phyloP scores from a whole-genome alignment of 768 basidiomycete species.

The Podaxis rugospora region DNA sequence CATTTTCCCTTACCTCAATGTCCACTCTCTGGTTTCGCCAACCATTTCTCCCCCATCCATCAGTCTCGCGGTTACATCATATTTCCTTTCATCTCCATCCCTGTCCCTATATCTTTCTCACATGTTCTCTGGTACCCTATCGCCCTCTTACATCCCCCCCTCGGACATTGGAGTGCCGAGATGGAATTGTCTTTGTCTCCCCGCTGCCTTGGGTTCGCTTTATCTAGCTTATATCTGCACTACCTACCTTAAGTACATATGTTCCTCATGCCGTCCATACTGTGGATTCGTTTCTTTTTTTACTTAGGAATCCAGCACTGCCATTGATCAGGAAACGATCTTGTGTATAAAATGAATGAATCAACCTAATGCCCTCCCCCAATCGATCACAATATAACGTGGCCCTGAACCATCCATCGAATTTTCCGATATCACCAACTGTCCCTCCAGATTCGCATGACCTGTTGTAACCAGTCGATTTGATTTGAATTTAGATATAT shows the following conservation, averaged over 20 bases:
- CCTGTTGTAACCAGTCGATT: background rate
- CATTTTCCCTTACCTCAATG: slow-evolving; percentile 17
- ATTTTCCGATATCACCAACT: background rate
- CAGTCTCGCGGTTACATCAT: slow-evolving; percentile 12
- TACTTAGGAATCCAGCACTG: slow-evolving; percentile 9
- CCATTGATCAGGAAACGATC: background rate
- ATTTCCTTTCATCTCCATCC: slow-evolving; percentile 16
- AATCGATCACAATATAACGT: slow-evolving; percentile 5
- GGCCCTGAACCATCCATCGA: background rate
- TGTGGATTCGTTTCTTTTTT: slow-evolving; percentile 5
- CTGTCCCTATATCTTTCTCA: slow-evolving; percentile 17
- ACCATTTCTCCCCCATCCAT: slow-evolving; percentile 13
- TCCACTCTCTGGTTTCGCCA: slow-evolving; percentile 14
- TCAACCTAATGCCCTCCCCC: background rate
- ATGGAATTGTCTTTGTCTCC: slow-evolving; percentile 9
- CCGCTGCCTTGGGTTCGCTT: slow-evolving; percentile 25
- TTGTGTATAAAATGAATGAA: background rate
- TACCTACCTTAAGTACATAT: slow-evolving; percentile 33
- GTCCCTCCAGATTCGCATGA: background rate
- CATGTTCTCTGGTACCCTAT: slow-evolving; percentile 17
- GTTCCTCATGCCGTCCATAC: slow-evolving; percentile 11
- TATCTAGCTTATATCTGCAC: slow-evolving; percentile 42
- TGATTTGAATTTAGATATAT: slow-evolving; percentile 8
- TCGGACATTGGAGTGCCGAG: slow-evolving; percentile 12
- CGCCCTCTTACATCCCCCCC: slow-evolving; percentile 13